Conservation (phyloP, 768 basidiomycete species). For the Pisolithus tinctorius region DNA sequence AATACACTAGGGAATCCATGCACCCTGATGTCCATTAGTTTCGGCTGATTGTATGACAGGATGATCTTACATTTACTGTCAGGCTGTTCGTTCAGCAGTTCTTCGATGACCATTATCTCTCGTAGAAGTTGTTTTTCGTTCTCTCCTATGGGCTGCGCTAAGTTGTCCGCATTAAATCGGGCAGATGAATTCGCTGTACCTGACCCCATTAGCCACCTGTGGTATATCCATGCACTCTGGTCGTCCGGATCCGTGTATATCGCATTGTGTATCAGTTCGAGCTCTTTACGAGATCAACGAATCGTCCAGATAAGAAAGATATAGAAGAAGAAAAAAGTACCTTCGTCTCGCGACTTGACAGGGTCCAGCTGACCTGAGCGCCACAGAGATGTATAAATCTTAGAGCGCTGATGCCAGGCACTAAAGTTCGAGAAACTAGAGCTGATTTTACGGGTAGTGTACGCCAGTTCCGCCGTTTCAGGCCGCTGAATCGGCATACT, state of each 20-base stretch:
- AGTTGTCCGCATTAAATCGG: background rate
- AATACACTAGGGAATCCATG: conserved; percentile 85
- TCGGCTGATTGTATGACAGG: background rate
- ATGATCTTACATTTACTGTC: conserved; percentile 78
- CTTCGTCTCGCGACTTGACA: conserved; percentile 57
- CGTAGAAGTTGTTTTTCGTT: conserved; percentile 51
- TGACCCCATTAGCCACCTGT: conserved; percentile 89
- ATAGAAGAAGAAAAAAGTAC: conserved; percentile 30
- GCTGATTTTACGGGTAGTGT: conserved; percentile 87
- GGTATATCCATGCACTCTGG: conserved; percentile 98
- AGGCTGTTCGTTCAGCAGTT: conserved; percentile 81
- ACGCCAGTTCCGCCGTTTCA: conserved; percentile 65
- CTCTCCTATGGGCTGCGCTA: conserved; percentile 39
- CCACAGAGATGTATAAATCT: conserved; percentile 67
- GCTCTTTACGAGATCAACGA: conserved; percentile 48
- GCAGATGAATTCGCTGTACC: conserved; percentile 38
- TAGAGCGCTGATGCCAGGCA: conserved; percentile 97
- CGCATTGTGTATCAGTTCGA: conserved; percentile 87
- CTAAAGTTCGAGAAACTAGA: conserved; percentile 96
- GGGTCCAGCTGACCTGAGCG: conserved; percentile 46
- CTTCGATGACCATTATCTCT: conserved; percentile 75
- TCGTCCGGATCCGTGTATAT: conserved; percentile 96
- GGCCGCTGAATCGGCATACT: conserved; percentile 57
- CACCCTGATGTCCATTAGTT: conserved; percentile 57
- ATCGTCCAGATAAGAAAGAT: background rate